Conservation (phyloP, 345 rosid species). For the Psidium guajava region DNA sequence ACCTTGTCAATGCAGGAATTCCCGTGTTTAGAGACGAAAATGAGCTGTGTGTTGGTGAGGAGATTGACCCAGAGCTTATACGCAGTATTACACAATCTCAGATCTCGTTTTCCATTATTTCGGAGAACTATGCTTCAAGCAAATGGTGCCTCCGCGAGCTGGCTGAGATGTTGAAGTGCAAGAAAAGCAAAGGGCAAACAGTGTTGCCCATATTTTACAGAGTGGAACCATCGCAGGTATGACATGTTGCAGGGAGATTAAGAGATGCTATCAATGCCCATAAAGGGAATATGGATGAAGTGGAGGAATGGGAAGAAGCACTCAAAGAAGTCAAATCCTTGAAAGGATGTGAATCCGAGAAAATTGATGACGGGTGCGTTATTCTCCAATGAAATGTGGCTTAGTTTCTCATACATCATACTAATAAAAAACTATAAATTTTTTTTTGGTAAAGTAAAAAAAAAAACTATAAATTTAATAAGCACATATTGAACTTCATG, state of each 20-base stretch:
- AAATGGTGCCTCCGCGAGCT: neutral
- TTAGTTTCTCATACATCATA: neutral
- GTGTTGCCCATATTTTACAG: neutral
- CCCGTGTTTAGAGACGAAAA: neutral
- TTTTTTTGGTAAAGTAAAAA: too few species aligned
- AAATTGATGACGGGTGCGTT: neutral
- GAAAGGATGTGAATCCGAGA: neutral
- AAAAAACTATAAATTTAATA: neutral
- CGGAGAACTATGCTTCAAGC: neutral
- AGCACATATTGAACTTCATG: neutral
- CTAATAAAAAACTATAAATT: neutral
- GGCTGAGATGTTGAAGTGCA: neutral
- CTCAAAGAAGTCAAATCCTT: neutral
- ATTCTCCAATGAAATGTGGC: neutral
- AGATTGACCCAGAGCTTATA: neutral
- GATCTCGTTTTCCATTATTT: neutral
- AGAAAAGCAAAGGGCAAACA: neutral
- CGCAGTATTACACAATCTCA: neutral
- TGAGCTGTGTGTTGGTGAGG: neutral
- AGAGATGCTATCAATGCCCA: neutral
- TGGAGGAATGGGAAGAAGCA: neutral
- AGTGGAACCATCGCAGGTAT: neutral
- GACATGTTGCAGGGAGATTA: fast-evolving
- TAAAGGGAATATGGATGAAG: neutral
- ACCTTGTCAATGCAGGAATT: neutral